Evolutionary conservation across 176 grass and related monocot species (phyloP).

Genomic region (Guadua angustifolia): DNA sequence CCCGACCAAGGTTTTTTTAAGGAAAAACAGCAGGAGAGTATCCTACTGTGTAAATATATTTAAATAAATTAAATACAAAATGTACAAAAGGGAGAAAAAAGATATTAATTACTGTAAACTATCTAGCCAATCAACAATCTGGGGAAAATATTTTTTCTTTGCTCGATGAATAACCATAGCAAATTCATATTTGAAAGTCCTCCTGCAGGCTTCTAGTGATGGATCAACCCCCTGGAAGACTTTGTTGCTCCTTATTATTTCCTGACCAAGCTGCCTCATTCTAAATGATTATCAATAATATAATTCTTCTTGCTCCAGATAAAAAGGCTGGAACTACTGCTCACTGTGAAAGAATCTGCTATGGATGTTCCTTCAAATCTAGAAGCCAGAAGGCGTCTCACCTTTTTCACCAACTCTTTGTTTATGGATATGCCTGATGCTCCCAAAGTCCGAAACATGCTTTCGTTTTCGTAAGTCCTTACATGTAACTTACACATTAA

Average conservation of each 20-base stretch:
- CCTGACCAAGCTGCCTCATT: slow-evolving; percentile 9
- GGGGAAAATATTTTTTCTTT: too few relatives aligned
- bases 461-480: slow-evolving; percentile 93
- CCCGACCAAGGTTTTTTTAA: too few relatives aligned
- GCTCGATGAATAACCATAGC: too few relatives aligned
- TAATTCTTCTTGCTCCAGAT: slow-evolving; percentile 55
- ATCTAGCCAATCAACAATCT: too few relatives aligned
- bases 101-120: too few relatives aligned
- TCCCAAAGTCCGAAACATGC: slow-evolving; percentile 92
- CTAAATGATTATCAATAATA: slow-evolving; percentile 32
- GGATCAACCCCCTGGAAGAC: too few relatives aligned
- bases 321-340: slow-evolving; percentile 75
- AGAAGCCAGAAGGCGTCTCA: slow-evolving; percentile 84
- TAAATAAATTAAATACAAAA: too few relatives aligned
- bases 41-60: too few relatives aligned
- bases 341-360: slow-evolving; percentile 91
- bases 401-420: slow-evolving; percentile 94
- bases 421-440: slow-evolving; percentile 99
- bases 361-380: slow-evolving; percentile 96
- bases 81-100: too few relatives aligned
- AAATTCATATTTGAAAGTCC: too few relatives aligned
- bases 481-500: slow-evolving; percentile 17
- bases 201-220: too few relatives aligned
- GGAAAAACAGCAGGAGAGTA: too few relatives aligned
- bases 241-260: neutral